Base-by-base conservation (phyloP, 2,329 filamentous ascomycete genomes). In the Talaromyces sp. region DNA sequence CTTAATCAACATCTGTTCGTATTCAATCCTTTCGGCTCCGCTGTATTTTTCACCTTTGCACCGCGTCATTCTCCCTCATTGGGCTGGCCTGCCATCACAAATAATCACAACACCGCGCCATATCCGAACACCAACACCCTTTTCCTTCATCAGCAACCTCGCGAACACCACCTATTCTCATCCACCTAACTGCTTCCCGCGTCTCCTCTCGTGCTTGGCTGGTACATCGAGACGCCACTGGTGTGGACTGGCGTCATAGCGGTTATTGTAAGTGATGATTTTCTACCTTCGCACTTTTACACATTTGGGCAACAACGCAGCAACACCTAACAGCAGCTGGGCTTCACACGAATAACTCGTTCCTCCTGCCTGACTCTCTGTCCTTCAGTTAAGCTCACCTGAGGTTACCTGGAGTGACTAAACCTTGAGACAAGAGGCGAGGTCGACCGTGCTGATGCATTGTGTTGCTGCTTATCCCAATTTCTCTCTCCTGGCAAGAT, bases 41-140 rank as follows among this genome's bases (percentile, higher is more conserved):
- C 54, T 50, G 43, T 31, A 36, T 56, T 56, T 56, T 56, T 36
- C 2, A 19, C 48, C 4, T 52, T 50, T 50, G 50, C 54, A 56
- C 43, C 54, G 54, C 54, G 54, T 48, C 54, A 56, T 33, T 56
- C 53, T 48, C 41, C 41, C 53, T 39, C 53, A 48, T 56, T 56
- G 54, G 41, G 54, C 45, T 54, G 52, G 37, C 37, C 50, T 54
- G 52, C 52, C 52, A 54, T 54, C 52, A 54, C 52, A 39, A 46
- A 52, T 52, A 37, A 22, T 28, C 41, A n/a, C n/a, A 25, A 17
- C 48, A 56, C 54, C 54, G 54, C 54, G 54, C 54, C 54, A 25
- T 46, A 40, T 40, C 53, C 41, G 53, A 48, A 39, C 19, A 41
- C 13, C 53, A 56, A 56, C 33, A 13, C 17, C 28, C 45, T 35